Evolutionary conservation across 73 alveolate genomes (phyloP).

Genomic region (Tetrahymena elliotti): DNA sequence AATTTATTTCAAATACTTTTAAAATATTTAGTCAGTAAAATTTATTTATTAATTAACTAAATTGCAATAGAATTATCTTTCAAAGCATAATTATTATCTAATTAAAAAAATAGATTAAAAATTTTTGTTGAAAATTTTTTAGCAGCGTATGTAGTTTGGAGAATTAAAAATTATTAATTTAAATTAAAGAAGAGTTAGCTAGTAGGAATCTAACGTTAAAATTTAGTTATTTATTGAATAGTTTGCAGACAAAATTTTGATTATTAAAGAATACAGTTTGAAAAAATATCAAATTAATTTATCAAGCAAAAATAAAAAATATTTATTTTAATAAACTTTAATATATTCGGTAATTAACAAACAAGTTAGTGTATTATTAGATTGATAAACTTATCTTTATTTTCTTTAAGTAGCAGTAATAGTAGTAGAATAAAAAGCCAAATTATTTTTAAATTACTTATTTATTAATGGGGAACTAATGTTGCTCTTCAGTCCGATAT

Average conservation of each 20-base stretch:
- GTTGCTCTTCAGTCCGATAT: background rate
- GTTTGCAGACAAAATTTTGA: background rate
- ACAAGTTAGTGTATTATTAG: background rate
- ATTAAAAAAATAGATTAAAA: too few relatives aligned
- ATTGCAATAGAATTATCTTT: too few relatives aligned
- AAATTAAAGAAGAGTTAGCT: background rate
- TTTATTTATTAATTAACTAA: too few relatives aligned
- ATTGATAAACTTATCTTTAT: too few relatives aligned
- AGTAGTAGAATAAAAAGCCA: background rate
- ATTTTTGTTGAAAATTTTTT: too few relatives aligned
- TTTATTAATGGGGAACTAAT: background rate
- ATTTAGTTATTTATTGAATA: too few relatives aligned
- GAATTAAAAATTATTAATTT: too few relatives aligned
- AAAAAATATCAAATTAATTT: too few relatives aligned
- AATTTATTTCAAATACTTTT: too few relatives aligned
- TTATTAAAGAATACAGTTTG: background rate
- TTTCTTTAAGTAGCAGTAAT: background rate
- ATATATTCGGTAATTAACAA: background rate
- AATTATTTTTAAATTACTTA: background rate
- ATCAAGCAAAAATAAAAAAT: background rate
- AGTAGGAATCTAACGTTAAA: background rate
- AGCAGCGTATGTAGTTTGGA: background rate
- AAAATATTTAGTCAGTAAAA: too few relatives aligned
- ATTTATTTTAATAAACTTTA: background rate
- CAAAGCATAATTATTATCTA: too few relatives aligned